phyloP scores from a whole-genome alignment of 2,329 filamentous ascomycete species.

The Ophiostoma populinum region DNA sequence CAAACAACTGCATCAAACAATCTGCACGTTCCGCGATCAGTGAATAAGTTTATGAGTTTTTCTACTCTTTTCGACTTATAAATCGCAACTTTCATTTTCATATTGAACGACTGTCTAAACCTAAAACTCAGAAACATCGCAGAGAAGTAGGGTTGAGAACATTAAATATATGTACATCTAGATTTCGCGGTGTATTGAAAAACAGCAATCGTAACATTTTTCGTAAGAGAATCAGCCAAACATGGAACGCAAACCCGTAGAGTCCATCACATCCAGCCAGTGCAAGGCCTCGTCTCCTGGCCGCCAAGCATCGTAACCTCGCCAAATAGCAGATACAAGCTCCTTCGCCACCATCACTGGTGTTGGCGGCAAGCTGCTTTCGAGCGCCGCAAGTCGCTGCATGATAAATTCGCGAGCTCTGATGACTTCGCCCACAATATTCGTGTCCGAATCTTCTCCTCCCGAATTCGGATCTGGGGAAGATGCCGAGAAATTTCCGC shows the following conservation, averaged over 20 bases:
- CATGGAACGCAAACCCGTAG: not conserved
- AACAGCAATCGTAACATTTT: not conserved
- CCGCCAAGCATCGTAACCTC: not conserved
- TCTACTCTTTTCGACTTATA: no score
- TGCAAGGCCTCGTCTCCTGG: not conserved
- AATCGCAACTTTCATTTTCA: no score
- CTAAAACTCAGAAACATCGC: no score
- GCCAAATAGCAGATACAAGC: not conserved
- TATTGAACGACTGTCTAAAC: no score
- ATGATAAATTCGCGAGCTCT: not conserved
- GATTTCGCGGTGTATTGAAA: no score
- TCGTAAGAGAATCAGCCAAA: not conserved
- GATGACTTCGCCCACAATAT: not conserved
- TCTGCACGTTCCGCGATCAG: no score
- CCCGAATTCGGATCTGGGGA: not conserved
- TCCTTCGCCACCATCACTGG: not conserved
- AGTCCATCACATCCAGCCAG: constrained; percentile 1
- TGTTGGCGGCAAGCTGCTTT: constrained; percentile 1
- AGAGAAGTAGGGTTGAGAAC: no score
- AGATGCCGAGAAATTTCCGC: not conserved
- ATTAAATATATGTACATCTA: no score
- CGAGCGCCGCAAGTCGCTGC: not conserved
- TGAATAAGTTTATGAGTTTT: no score
- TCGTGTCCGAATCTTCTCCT: not conserved
- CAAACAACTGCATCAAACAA: no score